Evolutionary conservation across 768 basidiomycete genomes (phyloP).

Genomic region (Suillus subluteus): DNA sequence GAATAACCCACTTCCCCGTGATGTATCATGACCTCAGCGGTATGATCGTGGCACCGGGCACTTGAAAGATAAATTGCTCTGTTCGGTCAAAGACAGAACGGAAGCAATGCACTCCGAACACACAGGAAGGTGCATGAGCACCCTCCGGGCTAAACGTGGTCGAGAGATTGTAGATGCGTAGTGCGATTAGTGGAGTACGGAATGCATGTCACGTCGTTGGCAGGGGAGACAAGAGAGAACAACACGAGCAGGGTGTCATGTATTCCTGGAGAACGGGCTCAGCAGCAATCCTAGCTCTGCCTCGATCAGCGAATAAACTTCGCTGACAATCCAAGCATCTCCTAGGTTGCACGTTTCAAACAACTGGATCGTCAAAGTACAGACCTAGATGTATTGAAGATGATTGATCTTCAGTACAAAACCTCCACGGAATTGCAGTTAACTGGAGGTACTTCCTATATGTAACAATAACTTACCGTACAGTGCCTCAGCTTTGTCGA

Average conservation of each 20-base stretch:
- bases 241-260: background rate
- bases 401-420: background rate
- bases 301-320: background rate
- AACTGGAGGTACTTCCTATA: background rate
- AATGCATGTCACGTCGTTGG: background rate
- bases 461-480: background rate
- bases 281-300: background rate
- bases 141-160: background rate
- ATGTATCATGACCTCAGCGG: background rate
- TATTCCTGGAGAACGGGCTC: background rate
- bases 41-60: constrained; percentile 1
- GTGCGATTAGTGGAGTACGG: background rate
- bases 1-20: background rate
- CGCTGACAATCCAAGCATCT: background rate
- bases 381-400: background rate
- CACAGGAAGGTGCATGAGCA: background rate
- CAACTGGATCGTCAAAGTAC: background rate
- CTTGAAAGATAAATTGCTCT: constrained; percentile 9
- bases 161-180: background rate
- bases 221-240: background rate
- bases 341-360: background rate
- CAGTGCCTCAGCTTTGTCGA: background rate
- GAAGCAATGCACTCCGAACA: background rate
- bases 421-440: background rate
- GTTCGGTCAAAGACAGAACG: background rate